These are phyloP conservation scores for Penicillium sumatraense DNA, from an alignment of 2,329 filamentous ascomycete species.

Conservation along the genomic window DNA sequence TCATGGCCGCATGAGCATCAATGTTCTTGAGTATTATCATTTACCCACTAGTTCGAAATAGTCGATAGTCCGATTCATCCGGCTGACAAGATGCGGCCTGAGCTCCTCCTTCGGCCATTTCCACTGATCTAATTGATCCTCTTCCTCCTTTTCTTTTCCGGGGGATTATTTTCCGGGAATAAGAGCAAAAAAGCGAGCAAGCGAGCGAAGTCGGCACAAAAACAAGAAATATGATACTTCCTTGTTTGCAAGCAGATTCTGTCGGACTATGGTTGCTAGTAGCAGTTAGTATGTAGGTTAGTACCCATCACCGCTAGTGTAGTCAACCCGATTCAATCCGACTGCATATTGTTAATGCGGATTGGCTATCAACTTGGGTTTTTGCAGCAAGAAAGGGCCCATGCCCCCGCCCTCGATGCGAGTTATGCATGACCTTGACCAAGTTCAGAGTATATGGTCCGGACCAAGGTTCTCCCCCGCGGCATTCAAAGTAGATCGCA, in stretches of 20 bases:
- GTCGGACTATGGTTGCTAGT: background rate
- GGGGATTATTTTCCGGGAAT: conserved; percentile 7
- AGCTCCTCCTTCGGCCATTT: conserved; percentile 12
- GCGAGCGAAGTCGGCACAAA: conserved; percentile 11
- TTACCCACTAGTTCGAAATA: conserved; percentile 17
- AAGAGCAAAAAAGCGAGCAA: background rate
- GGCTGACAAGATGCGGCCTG: conserved; percentile 26
- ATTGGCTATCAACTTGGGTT: conserved; percentile 8
- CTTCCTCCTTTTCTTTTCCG: conserved; percentile 11
- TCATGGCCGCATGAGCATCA: conserved; percentile 12
- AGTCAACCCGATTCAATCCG: conserved; percentile 17
- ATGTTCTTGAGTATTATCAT: conserved; percentile 6
- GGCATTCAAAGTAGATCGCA: background rate
- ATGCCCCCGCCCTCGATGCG: background rate
- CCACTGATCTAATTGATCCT: conserved; percentile 14
- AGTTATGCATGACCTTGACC: conserved; percentile 5
- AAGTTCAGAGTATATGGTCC: conserved; percentile 1
- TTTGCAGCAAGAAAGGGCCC: conserved; percentile 1
- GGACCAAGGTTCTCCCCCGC: conserved; percentile 4
- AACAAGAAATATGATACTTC: conserved; percentile 10
- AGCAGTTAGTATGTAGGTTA: background rate
- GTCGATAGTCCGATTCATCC: conserved; percentile 14
- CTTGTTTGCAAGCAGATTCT: background rate
- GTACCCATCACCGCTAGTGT: background rate
- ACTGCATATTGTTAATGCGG: conserved; percentile 2